These are phyloP conservation scores for Daldinia concentrica DNA, from an alignment of 495 filamentous ascomycete species.

Conservation along the genomic window DNA sequence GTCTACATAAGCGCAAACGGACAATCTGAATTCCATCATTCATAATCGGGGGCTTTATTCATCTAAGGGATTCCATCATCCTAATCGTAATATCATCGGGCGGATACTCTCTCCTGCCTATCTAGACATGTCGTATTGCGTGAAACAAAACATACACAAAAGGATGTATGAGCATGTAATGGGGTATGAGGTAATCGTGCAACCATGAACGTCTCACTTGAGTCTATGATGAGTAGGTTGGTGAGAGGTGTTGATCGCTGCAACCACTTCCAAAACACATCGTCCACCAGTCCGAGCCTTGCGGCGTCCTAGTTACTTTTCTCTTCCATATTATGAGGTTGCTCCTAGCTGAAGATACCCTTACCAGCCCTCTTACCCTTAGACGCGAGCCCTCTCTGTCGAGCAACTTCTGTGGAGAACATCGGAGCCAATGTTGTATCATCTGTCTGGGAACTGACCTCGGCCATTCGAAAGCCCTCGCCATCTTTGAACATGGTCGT, in stretches of 20 bases:
- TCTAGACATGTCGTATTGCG: background rate
- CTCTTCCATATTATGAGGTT: background rate
- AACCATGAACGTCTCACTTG: background rate
- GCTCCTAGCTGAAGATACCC: slow-evolving; percentile 11
- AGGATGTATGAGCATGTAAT: background rate
- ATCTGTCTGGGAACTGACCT: slow-evolving; percentile 16
- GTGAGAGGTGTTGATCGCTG: background rate
- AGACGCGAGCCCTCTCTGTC: background rate
- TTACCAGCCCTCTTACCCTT: slow-evolving; percentile 11
- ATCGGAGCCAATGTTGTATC: slow-evolving; percentile 13
- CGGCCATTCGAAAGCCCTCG: slow-evolving; percentile 68
- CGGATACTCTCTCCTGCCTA: background rate
- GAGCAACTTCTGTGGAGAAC: slow-evolving; percentile 6
- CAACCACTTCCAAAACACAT: background rate
- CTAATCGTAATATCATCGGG: background rate
- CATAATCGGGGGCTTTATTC: background rate
- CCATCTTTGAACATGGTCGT: slow-evolving; percentile 72
- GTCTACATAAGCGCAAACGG: background rate
- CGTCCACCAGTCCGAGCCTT: background rate
- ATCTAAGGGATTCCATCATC: background rate
- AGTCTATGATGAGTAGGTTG: background rate
- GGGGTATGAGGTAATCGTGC: background rate
- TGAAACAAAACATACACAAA: background rate
- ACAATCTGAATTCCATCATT: background rate
- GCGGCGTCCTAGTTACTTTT: background rate